A percentile compares a stretch with the other conserved stretches of the same genome.
Conservation (phyloP, 176 grass and related monocot species). For the Alopecurus myosuroides region DNA sequence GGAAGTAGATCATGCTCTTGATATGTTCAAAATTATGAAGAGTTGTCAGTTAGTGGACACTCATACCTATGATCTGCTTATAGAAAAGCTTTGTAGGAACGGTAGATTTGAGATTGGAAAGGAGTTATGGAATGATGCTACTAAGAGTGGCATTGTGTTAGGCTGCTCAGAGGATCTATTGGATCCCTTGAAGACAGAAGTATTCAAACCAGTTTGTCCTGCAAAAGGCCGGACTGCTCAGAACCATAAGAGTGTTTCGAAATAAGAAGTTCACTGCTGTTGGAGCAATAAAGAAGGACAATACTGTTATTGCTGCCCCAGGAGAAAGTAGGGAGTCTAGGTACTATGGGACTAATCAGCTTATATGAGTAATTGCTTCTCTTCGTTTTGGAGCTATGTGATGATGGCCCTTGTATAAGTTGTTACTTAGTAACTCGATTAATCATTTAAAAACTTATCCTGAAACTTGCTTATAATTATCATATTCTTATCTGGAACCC, state of each 20-base stretch:
- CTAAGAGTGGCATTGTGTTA: conserved; percentile 35
- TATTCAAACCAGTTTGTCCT: conserved; percentile 39
- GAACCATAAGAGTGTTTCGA: conserved; percentile 24
- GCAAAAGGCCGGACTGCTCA: conserved; percentile 26
- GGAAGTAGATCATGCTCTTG: conserved; percentile 50
- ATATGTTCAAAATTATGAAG: conserved; percentile 61
- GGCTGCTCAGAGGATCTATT: conserved; percentile 58
- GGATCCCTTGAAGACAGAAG: conserved; percentile 63
- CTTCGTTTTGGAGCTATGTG: conserved; percentile 8
- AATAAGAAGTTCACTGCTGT: conserved; percentile 27
- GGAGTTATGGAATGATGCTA: conserved; percentile 64
- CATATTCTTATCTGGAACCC: not conserved
- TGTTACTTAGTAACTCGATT: conserved; percentile 2
- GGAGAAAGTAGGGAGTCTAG: conserved; percentile 30
- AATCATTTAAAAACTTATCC: not conserved
- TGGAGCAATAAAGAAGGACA: conserved; percentile 26
- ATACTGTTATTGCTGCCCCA: not conserved
- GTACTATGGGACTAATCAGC: conserved; percentile 4
- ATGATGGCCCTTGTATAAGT: conserved; percentile 9
- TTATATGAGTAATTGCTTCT: not conserved
- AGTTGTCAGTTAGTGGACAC: conserved; percentile 12
- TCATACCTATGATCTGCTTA: conserved; percentile 54
- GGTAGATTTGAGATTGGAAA: conserved; percentile 58
- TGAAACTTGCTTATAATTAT: not conserved
- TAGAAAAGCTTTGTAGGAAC: conserved; percentile 59